Conservation (phyloP, 805 yeast genomes). For the Wickerhamomyces chaumierensis region DNA sequence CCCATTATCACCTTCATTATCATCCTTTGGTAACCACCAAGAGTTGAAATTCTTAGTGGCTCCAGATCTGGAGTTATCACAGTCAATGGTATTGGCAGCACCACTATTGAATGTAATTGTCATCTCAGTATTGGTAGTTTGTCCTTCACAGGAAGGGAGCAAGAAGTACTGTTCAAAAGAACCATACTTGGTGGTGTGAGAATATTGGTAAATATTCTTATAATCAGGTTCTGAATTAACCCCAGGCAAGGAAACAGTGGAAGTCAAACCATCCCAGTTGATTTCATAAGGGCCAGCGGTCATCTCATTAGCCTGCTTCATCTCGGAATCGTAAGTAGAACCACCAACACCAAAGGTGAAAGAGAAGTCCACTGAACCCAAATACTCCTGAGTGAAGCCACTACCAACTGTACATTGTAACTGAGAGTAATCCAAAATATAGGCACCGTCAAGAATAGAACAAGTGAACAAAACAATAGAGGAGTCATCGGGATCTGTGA, state of each 20-base stretch:
- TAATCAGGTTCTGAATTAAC: slow-evolving; percentile 8
- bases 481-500: slow-evolving; percentile 6
- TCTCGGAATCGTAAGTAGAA: slow-evolving; percentile 18
- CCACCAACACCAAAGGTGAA: slow-evolving; percentile 26
- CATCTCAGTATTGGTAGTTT: slow-evolving; percentile 18
- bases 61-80: slow-evolving; percentile 12
- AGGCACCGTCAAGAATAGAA: slow-evolving; percentile 24
- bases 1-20: slow-evolving; percentile 1
- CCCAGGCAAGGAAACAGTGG: slow-evolving; percentile 19
- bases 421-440: slow-evolving; percentile 18
- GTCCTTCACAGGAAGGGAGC: slow-evolving; percentile 21
- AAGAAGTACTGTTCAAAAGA: slow-evolving; percentile 22
- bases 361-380: slow-evolving; percentile 21
- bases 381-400: slow-evolving; percentile 12
- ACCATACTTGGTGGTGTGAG: slow-evolving; percentile 23
- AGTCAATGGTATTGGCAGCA: slow-evolving; percentile 11
- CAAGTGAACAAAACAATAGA: slow-evolving; percentile 21
- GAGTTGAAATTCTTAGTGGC: slow-evolving; percentile 22
- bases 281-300: slow-evolving; percentile 19
- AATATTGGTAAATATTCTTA: slow-evolving; percentile 9
- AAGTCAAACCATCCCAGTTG: slow-evolving; percentile 16
- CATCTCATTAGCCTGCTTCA: slow-evolving; percentile 21
- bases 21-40: slow-evolving; percentile 21
- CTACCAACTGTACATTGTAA: slow-evolving; percentile 19
- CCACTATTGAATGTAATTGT: slow-evolving; percentile 12